A percentile compares a stretch with the other conserved stretches of the same genome.
These are phyloP conservation scores for Parietaria judaica DNA, from an alignment of 306 rosid genomes.

Conservation along the genomic window DNA sequence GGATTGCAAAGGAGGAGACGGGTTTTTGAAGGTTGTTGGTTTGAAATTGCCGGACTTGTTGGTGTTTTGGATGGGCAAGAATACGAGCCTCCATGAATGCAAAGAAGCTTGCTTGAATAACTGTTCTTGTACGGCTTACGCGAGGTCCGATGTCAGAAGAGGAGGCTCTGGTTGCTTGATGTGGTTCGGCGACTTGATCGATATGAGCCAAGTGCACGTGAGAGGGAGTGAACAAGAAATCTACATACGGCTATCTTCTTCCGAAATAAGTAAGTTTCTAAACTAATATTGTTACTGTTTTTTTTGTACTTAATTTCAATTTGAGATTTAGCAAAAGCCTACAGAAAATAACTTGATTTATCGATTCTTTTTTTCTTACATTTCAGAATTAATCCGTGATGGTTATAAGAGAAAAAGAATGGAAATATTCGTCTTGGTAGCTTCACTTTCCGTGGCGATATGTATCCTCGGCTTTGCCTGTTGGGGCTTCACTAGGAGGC, in stretches of 20 bases:
- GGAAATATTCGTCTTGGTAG: not conserved
- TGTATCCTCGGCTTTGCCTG: not conserved
- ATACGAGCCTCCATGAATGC: constrained; percentile 1
- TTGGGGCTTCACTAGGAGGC: not conserved
- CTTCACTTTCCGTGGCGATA: not conserved
- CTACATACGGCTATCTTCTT: constrained; percentile 14
- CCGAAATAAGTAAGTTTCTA: constrained; percentile 20
- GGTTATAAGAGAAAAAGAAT: not conserved
- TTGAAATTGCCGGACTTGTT: constrained; percentile 21
- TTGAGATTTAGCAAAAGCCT: not conserved
- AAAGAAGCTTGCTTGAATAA: constrained; percentile 17
- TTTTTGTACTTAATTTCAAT: not conserved
- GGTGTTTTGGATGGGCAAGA: not conserved
- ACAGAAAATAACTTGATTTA: not conserved
- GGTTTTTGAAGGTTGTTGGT: constrained; percentile 12
- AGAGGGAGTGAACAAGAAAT: constrained; percentile 8
- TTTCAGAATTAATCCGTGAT: not conserved
- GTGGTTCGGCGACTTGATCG: constrained; percentile 39
- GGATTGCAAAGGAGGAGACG: constrained; percentile 23
- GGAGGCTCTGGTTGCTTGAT: constrained; percentile 27
- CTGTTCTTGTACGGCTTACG: constrained; percentile 34
- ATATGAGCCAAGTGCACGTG: constrained; percentile 12
- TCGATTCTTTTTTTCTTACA: not conserved
- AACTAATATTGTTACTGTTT: not conserved
- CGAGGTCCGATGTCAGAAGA: constrained; percentile 24